Percentiles rank a stretch among this genome's conserved stretches.
These are phyloP conservation scores for Nicotiana attenuata DNA, from an alignment of 257 asterid genomes.

Conservation along the genomic window DNA sequence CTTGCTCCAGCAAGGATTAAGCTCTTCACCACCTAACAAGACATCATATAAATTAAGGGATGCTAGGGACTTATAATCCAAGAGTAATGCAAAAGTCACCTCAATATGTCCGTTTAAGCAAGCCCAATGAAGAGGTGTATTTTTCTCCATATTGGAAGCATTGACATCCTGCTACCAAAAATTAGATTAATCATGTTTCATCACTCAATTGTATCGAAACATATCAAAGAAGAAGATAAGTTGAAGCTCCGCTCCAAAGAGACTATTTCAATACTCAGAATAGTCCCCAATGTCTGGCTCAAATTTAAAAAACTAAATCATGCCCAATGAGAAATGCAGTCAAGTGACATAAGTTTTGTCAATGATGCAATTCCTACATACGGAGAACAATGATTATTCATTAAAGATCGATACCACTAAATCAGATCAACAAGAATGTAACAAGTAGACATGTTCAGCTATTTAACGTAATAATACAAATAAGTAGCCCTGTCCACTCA, in stretches of 20 bases:
- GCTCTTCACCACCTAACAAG: slow-evolving; percentile 57
- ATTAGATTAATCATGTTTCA: slow-evolving; percentile 10
- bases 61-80: neutral
- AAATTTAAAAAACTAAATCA: neutral
- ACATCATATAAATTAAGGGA: neutral
- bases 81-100: slow-evolving; percentile 33
- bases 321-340: neutral
- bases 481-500: slow-evolving; percentile 22
- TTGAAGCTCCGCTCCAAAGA: neutral
- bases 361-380: no score
- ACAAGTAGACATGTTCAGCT: neutral
- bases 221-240: neutral
- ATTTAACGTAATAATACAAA: neutral
- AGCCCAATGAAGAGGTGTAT: slow-evolving; percentile 98
- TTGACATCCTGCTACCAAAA: slow-evolving; percentile 61
- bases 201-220: neutral
- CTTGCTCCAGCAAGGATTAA: slow-evolving; percentile 80
- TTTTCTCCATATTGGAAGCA: slow-evolving; percentile 67
- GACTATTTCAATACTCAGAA: neutral
- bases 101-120: slow-evolving; percentile 83
- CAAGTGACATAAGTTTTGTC: neutral
- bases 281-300: neutral
- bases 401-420: neutral
- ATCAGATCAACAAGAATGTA: neutral
- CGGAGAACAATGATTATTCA: neutral